A percentile compares a stretch with the other conserved stretches of the same genome.
phyloP scores from a whole-genome alignment of 2,329 filamentous ascomycete species.

The Magnaporthiopsis incrustans region DNA sequence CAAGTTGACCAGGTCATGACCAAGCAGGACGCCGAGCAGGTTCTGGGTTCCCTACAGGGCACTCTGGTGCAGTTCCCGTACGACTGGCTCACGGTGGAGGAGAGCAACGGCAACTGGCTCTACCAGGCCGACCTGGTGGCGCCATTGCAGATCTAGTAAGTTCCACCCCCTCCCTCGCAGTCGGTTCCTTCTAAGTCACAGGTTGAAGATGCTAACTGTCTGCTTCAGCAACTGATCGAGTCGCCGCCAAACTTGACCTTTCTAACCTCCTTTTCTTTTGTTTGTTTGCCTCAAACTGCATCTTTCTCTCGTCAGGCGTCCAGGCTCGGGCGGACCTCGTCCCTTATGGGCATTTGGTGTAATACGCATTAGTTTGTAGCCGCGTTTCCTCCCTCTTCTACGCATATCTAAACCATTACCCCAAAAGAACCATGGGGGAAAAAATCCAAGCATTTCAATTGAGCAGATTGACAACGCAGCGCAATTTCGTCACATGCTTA shows the following conservation, averaged over 20 bases:
- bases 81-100: slow-evolving; percentile 88
- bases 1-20: slow-evolving; percentile 68
- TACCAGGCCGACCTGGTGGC: slow-evolving; percentile 95
- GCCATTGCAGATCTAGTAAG: slow-evolving; percentile 94
- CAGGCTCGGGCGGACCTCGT: background rate
- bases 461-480: background rate
- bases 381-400: background rate
- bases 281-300: background rate
- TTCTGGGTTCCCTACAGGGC: slow-evolving; percentile 77
- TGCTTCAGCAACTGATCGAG: slow-evolving; percentile 3
- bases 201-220: background rate
- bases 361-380: background rate
- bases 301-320: background rate
- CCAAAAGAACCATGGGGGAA: background rate
- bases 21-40: slow-evolving; percentile 68
- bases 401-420: background rate
- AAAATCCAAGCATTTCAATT: background rate
- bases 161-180: slow-evolving; percentile 15
- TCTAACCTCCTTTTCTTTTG: background rate
- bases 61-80: slow-evolving; percentile 89
- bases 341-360: background rate
- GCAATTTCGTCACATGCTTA: background rate
- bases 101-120: slow-evolving; percentile 90
- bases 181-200: background rate
- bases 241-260: background rate